Conservation (phyloP, 1,139 yeast species). For the Debaryomyces coudertii region DNA sequence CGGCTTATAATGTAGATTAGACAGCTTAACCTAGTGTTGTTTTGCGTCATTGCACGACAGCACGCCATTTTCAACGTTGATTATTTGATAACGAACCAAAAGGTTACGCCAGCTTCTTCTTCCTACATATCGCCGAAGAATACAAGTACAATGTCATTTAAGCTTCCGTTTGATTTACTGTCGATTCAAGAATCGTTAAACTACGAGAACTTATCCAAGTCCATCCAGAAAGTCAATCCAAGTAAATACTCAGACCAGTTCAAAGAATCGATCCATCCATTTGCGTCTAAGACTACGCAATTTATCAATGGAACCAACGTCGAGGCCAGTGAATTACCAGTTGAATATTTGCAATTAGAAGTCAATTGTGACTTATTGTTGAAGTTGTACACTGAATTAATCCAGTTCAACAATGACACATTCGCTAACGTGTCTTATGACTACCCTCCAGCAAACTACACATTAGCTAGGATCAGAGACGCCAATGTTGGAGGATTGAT, state of each 20-base stretch:
- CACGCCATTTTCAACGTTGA: background rate
- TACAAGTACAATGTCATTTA: constrained; percentile 46
- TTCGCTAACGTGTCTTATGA: constrained; percentile 70
- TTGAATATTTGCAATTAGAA: constrained; percentile 70
- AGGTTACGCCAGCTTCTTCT: background rate
- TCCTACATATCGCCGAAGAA: background rate
- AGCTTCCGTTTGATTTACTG: constrained; percentile 52
- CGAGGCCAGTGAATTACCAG: constrained; percentile 67
- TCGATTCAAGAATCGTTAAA: constrained; percentile 50
- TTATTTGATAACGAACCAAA: background rate
- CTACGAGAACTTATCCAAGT: constrained; percentile 43
- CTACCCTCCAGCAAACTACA: constrained; percentile 68
- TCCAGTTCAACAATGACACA: constrained; percentile 59
- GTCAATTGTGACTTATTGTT: constrained; percentile 64
- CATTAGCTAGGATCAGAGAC: constrained; percentile 50
- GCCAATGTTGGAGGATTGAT: constrained; percentile 65
- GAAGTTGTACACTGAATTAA: constrained; percentile 59
- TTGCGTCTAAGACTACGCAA: constrained; percentile 44
- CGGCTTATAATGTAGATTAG: background rate
- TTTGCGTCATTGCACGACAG: constrained; percentile 2
- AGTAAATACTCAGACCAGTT: constrained; percentile 45
- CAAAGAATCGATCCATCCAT: constrained; percentile 47
- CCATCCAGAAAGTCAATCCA: constrained; percentile 44
- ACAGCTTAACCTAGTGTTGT: background rate
- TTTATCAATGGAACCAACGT: constrained; percentile 30